phyloP scores from a whole-genome alignment of 352 stramenopile species.

The Phytophthora pini region DNA sequence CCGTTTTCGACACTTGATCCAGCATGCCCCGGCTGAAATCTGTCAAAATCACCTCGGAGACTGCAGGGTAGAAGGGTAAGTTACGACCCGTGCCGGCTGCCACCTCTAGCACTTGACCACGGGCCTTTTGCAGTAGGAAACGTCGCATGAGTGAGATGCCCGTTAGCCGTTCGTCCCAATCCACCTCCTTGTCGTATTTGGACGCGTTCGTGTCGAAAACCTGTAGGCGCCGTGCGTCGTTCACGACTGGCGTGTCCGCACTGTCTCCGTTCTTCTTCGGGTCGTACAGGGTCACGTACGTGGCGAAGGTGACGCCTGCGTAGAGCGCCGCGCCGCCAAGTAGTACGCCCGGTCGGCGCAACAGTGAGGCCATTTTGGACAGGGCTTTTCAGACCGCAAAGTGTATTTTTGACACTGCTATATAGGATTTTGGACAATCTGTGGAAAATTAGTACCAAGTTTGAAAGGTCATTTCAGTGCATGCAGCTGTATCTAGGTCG shows the following conservation, averaged over 20 bases:
- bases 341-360: conserved; percentile 59
- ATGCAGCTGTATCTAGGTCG: too few species aligned
- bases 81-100: conserved; percentile 95
- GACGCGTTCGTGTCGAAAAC: conserved; percentile 78
- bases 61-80: conserved; percentile 86
- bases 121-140: conserved; percentile 74
- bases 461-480: too few species aligned
- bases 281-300: conserved; percentile 82
- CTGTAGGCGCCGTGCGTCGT: conserved; percentile 55
- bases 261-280: conserved; percentile 39
- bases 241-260: conserved; percentile 45
- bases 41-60: conserved; percentile 60
- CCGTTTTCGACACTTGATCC: conserved; percentile 45
- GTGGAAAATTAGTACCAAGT: too few species aligned
- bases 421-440: too few species aligned
- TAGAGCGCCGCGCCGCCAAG: conserved; percentile 68
- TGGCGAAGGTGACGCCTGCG: conserved; percentile 52
- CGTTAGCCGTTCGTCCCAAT: conserved; percentile 79
- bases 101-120: conserved; percentile 92
- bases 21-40: conserved; percentile 85
- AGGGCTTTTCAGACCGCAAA: background rate
- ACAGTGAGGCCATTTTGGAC: conserved; percentile 38
- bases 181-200: conserved; percentile 82
- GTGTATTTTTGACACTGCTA: background rate
- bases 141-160: conserved; percentile 84